Percentiles rank a stretch among this genome's conserved stretches.
Conservation (phyloP, 331 rosid genomes). For the Spiraea crenata region DNA sequence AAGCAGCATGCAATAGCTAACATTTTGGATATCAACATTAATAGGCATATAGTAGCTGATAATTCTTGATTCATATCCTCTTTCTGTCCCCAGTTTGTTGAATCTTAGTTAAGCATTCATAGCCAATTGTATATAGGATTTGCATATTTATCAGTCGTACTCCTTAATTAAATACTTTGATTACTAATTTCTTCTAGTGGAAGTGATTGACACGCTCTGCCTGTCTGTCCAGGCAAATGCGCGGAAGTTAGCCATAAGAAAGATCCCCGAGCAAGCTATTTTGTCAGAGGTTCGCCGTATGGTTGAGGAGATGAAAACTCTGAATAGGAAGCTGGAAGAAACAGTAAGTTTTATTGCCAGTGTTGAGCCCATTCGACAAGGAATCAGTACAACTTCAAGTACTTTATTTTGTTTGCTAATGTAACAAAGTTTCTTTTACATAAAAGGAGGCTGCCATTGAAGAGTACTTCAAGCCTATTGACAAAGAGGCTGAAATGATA, state of each 20-base stretch:
- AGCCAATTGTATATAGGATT: not conserved
- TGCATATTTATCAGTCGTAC: not conserved
- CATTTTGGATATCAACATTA: not conserved
- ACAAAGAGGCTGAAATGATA: slow-evolving; percentile 58
- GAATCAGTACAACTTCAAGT: not conserved
- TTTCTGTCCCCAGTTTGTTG: not conserved
- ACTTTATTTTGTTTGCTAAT: slow-evolving; percentile 5
- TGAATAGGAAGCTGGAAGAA: slow-evolving; percentile 82
- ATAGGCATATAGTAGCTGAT: not conserved
- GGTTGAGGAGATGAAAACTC: slow-evolving; percentile 84
- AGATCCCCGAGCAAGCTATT: slow-evolving; percentile 80
- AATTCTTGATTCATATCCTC: not conserved
- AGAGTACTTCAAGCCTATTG: slow-evolving; percentile 83
- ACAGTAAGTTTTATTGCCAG: slow-evolving; percentile 52
- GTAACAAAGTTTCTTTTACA: not conserved
- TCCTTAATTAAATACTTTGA: not conserved
- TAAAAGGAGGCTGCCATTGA: slow-evolving; percentile 77
- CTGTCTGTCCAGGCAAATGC: slow-evolving; percentile 54
- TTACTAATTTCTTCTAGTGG: slow-evolving; percentile 4
- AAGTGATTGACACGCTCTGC: slow-evolving; percentile 20
- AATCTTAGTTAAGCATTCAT: not conserved
- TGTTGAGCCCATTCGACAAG: slow-evolving; percentile 5
- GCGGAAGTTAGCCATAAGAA: slow-evolving; percentile 66
- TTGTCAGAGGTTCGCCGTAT: slow-evolving; percentile 80
- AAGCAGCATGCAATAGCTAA: not conserved